phyloP scores from a whole-genome alignment of 805 yeast genomes.

The Candida sanyiensis region DNA sequence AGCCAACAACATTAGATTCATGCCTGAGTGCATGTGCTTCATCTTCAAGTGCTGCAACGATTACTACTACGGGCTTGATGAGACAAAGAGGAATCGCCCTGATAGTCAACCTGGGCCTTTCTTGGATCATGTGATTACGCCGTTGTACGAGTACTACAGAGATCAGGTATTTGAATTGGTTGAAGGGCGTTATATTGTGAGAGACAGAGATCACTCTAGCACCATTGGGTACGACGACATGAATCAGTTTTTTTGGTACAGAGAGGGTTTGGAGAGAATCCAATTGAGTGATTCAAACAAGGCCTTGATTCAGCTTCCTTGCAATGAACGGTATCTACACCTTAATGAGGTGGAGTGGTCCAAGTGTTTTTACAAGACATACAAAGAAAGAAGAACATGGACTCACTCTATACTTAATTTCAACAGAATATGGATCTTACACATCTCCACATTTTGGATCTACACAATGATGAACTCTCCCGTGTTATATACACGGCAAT shows the following conservation, averaged over 20 bases:
- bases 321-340: slow-evolving; percentile 48
- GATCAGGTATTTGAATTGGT: slow-evolving; percentile 45
- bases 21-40: slow-evolving; percentile 87
- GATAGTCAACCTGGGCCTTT: slow-evolving; percentile 34
- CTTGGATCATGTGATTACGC: slow-evolving; percentile 67
- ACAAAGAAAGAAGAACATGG: slow-evolving; percentile 72
- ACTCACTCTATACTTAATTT: slow-evolving; percentile 66
- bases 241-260: slow-evolving; percentile 83
- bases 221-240: slow-evolving; percentile 87
- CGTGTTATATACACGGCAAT: slow-evolving; percentile 56
- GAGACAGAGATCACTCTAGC: slow-evolving; percentile 58
- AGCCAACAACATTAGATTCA: slow-evolving; percentile 76
- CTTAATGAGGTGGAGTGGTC: slow-evolving; percentile 60
- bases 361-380: slow-evolving; percentile 67
- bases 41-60: slow-evolving; percentile 78
- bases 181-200: slow-evolving; percentile 39
- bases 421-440: slow-evolving; percentile 76
- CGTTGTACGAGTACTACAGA: slow-evolving; percentile 57
- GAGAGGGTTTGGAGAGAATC: slow-evolving; percentile 58
- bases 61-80: slow-evolving; percentile 45
- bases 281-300: slow-evolving; percentile 37
- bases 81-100: slow-evolving; percentile 27
- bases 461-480: slow-evolving; percentile 67
- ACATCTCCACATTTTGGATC: slow-evolving; percentile 70
- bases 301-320: slow-evolving; percentile 31